These are phyloP conservation scores for Scalesia atractyloides DNA, from an alignment of 129 eudicot species.

Conservation along the genomic window DNA sequence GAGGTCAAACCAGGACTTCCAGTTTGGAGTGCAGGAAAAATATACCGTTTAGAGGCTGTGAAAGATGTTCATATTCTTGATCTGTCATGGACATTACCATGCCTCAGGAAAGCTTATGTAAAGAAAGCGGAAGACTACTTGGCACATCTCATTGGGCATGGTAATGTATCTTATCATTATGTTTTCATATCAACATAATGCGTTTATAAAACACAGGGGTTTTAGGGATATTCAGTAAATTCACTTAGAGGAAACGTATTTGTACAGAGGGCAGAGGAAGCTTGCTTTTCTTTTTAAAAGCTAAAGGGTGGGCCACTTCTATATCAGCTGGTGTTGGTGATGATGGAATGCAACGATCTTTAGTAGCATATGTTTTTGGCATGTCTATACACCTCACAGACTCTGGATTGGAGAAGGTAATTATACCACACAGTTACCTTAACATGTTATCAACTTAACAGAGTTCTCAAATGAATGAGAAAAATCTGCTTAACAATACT, in stretches of 20 bases:
- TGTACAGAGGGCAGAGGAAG: slow-evolving; percentile 96
- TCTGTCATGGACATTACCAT: slow-evolving; percentile 86
- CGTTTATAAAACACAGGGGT: slow-evolving; percentile 2
- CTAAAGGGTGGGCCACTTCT: slow-evolving; percentile 86
- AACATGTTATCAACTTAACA: background rate
- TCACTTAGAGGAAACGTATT: slow-evolving; percentile 8
- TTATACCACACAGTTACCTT: slow-evolving; percentile 8
- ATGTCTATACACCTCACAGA: slow-evolving; percentile 92
- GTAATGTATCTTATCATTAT: slow-evolving; percentile 45
- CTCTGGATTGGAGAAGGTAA: slow-evolving; percentile 87
- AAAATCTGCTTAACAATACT: background rate
- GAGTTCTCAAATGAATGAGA: background rate
- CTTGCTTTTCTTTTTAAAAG: slow-evolving; percentile 74
- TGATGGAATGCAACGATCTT: slow-evolving; percentile 86
- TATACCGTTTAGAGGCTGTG: slow-evolving; percentile 86
- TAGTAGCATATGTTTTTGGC: slow-evolving; percentile 85
- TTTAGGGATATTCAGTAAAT: slow-evolving; percentile 15
- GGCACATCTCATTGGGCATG: slow-evolving; percentile 94
- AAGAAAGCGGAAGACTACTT: slow-evolving; percentile 95
- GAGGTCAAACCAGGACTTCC: slow-evolving; percentile 56
- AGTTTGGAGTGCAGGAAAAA: slow-evolving; percentile 81
- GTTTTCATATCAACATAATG: background rate
- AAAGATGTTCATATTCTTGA: slow-evolving; percentile 91
- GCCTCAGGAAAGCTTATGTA: slow-evolving; percentile 66
- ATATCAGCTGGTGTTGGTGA: slow-evolving; percentile 98